Conservation (phyloP, 768 basidiomycete species). For the Exidia glandulosa region DNA sequence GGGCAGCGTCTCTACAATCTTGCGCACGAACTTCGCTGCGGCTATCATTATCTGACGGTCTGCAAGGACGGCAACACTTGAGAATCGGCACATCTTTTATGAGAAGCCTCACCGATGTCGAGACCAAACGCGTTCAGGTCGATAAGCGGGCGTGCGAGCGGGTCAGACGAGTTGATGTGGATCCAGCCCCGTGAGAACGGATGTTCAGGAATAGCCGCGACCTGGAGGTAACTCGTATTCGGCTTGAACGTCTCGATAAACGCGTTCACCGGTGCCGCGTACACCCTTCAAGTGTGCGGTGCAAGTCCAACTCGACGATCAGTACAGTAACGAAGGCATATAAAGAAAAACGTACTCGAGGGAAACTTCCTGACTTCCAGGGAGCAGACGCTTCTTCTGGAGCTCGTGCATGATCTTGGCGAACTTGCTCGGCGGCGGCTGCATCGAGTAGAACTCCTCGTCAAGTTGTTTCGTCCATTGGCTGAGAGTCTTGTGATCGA, state of each 20-base stretch:
- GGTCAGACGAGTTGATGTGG: constrained; percentile 32
- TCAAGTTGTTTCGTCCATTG: background rate
- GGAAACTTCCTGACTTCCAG: background rate
- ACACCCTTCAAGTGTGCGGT: background rate
- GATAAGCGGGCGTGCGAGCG: constrained; percentile 33
- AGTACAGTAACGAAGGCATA: background rate
- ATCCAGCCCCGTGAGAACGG: constrained; percentile 39
- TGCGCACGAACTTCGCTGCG: background rate
- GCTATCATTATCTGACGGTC: constrained; percentile 14
- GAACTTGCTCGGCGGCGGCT: background rate
- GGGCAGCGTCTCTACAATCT: background rate
- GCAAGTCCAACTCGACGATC: background rate
- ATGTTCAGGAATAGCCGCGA: constrained; percentile 27
- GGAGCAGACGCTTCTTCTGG: background rate
- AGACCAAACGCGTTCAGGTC: constrained; percentile 32
- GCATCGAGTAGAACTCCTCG: background rate
- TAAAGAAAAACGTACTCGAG: background rate
- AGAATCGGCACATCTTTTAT: background rate
- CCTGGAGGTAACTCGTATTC: constrained; percentile 16
- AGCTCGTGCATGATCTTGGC: background rate
- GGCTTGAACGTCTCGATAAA: background rate
- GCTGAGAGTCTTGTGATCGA: background rate
- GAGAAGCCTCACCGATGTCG: constrained; percentile 4
- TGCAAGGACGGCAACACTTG: background rate
- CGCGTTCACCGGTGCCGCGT: background rate